Conservation (phyloP, 2,329 filamentous ascomycete species). For the Shiraia bambusicola region DNA sequence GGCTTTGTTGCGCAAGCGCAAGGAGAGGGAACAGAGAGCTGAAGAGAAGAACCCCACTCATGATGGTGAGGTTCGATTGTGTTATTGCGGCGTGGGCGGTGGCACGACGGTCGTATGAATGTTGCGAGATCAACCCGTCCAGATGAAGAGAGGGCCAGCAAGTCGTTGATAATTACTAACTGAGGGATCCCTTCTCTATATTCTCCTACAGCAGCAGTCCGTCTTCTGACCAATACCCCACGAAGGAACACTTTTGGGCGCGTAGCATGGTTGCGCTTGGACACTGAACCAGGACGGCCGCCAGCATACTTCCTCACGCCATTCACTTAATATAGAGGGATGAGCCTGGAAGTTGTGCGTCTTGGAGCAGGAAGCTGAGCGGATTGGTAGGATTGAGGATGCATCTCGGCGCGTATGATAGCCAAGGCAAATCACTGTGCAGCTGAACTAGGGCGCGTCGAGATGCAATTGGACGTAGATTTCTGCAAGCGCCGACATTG, state of each 20-base stretch:
- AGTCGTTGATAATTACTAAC: constrained; percentile 29
- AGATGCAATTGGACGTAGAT: constrained; percentile 26
- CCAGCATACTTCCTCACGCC: constrained; percentile 18
- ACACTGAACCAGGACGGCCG: constrained; percentile 23
- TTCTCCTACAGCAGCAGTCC: constrained; percentile 24
- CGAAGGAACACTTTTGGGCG: constrained; percentile 21
- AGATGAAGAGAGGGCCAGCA: constrained; percentile 18
- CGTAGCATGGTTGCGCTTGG: constrained; percentile 34
- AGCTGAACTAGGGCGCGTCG: constrained; percentile 17
- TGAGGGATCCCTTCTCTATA: constrained; percentile 38
- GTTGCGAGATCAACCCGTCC: constrained; percentile 33
- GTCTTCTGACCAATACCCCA: constrained; percentile 32
- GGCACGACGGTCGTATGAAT: constrained; percentile 35
- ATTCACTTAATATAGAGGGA: constrained; percentile 33
- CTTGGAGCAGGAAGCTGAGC: constrained; percentile 28
- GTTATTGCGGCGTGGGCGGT: constrained; percentile 18
- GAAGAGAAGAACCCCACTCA: constrained; percentile 29
- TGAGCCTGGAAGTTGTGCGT: constrained; percentile 25
- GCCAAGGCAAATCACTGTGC: constrained; percentile 36
- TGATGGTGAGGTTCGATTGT: constrained; percentile 19
- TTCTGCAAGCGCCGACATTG: constrained; percentile 29
- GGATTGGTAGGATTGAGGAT: constrained; percentile 33
- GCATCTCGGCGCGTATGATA: constrained; percentile 36
- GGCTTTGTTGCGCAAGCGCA: constrained; percentile 30
- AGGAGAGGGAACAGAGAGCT: constrained; percentile 31